phyloP scores from a whole-genome alignment of 2,329 filamentous ascomycete species.

The Arthrobotrys conoides region DNA sequence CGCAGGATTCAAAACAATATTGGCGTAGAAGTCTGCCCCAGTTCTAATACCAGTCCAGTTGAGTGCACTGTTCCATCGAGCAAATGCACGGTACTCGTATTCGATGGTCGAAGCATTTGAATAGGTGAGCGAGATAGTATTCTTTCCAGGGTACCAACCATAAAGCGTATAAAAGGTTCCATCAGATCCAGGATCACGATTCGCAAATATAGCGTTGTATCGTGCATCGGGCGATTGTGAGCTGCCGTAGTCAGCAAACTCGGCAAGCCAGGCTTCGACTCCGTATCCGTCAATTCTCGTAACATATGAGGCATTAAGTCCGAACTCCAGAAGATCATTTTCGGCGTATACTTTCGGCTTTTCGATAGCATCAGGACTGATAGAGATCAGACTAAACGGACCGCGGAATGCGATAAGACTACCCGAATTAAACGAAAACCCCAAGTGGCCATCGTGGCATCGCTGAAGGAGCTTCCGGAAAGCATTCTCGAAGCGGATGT shows the following conservation, averaged over 20 bases:
- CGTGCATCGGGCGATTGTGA: constrained; percentile 58
- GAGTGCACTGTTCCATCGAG: constrained; percentile 32
- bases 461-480: constrained; percentile 44
- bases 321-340: constrained; percentile 26
- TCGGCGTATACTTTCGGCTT: constrained; percentile 51
- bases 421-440: constrained; percentile 15
- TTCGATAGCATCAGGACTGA: constrained; percentile 47
- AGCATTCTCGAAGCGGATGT: constrained; percentile 45
- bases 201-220: constrained; percentile 54
- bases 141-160: constrained; percentile 57
- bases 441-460: constrained; percentile 57
- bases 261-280: constrained; percentile 42
- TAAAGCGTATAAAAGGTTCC: constrained; percentile 41
- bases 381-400: constrained; percentile 44
- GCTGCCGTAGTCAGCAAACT: constrained; percentile 43
- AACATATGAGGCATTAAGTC: constrained; percentile 18
- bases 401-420: constrained; percentile 34
- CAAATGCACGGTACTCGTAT: constrained; percentile 40
- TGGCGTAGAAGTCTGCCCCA: constrained; percentile 45
- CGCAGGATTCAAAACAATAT: constrained; percentile 42
- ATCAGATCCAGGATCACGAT: constrained; percentile 48
- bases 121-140: constrained; percentile 45
- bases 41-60: constrained; percentile 54
- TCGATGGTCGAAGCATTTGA: constrained; percentile 41
- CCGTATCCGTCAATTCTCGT: constrained; percentile 53